Conservation (phyloP, 1,139 yeast genomes). For the Debaryomyces sp. region DNA sequence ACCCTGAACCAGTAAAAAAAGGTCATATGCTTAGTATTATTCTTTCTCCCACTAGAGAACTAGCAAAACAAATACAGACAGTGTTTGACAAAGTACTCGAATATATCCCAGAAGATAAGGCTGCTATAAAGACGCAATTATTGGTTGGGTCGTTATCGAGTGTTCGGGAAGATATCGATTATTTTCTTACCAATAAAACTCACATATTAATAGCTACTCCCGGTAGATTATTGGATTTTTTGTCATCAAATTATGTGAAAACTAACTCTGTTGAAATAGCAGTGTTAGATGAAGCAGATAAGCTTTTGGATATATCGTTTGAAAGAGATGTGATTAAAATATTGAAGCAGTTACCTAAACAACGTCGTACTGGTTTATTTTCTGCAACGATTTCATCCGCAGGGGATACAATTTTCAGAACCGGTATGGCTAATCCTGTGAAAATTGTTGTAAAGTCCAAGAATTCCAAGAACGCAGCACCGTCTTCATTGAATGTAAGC, state of each 20-base stretch:
- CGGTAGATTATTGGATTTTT: conserved; percentile 80
- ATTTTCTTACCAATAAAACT: conserved; percentile 56
- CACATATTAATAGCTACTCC: conserved; percentile 91
- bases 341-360: conserved; percentile 74
- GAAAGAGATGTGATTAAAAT: conserved; percentile 68
- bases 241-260: conserved; percentile 53
- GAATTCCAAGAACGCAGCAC: conserved; percentile 44
- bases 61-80: conserved; percentile 77
- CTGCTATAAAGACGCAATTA: conserved; percentile 61
- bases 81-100: conserved; percentile 66
- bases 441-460: conserved; percentile 70
- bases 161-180: conserved; percentile 73
- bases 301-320: conserved; percentile 79
- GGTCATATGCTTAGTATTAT: conserved; percentile 76
- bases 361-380: conserved; percentile 89
- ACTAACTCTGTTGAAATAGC: conserved; percentile 68
- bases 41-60: conserved; percentile 89
- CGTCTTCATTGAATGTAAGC: conserved; percentile 64
- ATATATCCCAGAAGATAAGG: conserved; percentile 55
- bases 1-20: conserved; percentile 40
- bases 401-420: conserved; percentile 64
- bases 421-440: conserved; percentile 91
- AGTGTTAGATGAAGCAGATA: conserved; percentile 92
- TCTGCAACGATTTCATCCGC: conserved; percentile 91
- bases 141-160: conserved; percentile 78